Percentiles rank a stretch among this genome's conserved stretches.
phyloP scores from a whole-genome alignment of 805 yeast genomes.

The Kockiozyma suomiensis region DNA sequence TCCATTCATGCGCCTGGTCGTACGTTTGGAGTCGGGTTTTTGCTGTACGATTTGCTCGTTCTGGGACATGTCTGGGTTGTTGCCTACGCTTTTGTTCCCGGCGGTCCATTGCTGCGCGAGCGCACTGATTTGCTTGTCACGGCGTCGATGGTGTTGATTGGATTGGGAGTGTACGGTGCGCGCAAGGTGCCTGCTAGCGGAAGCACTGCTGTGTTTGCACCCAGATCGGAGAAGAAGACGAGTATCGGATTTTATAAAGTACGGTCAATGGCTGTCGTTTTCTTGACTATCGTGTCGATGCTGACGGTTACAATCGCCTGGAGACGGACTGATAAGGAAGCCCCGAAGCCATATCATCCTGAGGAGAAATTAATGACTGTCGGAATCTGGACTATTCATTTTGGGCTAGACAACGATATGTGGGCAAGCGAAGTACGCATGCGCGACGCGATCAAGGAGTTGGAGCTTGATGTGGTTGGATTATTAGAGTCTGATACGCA shows the following conservation, averaged over 20 bases:
- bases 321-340: conserved; percentile 58
- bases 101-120: conserved; percentile 85
- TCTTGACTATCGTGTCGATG: conserved; percentile 47
- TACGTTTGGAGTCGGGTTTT: conserved; percentile 46
- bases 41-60: conserved; percentile 58
- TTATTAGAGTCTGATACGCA: conserved; percentile 91
- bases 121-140: conserved; percentile 76
- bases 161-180: conserved; percentile 53
- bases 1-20: conserved; percentile 58
- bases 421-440: conserved; percentile 95
- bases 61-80: conserved; percentile 95
- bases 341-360: conserved; percentile 70
- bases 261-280: conserved; percentile 30
- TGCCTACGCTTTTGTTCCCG: conserved; percentile 98
- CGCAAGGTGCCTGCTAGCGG: conserved; percentile 25
- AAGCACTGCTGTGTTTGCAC: conserved; percentile 20
- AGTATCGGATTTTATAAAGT: conserved; percentile 16
- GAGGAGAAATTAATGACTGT: conserved; percentile 76
- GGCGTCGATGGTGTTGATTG: conserved; percentile 55
- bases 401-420: conserved; percentile 95
- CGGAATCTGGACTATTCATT: conserved; percentile 98
- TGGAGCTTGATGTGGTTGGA: conserved; percentile 85
- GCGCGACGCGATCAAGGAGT: conserved; percentile 78
- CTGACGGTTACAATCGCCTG: conserved; percentile 57
- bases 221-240: conserved; percentile 20